Conservation (phyloP, 805 yeast genomes). For the Lipomyces chichibuensis region DNA sequence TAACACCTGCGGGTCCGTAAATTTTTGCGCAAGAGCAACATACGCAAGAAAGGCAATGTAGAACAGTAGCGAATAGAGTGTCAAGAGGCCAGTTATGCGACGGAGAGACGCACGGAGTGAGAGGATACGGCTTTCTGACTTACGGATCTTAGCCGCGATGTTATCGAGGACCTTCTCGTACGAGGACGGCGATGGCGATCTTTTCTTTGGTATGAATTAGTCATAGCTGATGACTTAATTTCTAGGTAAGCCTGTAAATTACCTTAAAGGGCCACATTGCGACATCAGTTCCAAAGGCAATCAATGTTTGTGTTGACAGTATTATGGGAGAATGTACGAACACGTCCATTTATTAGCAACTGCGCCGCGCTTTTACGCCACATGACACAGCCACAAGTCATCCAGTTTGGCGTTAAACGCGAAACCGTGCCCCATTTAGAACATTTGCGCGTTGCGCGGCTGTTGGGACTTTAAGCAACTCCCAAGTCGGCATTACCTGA, state of each 20-base stretch:
- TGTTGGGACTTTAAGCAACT: not conserved
- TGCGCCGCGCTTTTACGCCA: not conserved
- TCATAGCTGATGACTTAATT: not conserved
- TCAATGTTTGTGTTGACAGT: not conserved
- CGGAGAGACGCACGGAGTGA: conserved; percentile 33
- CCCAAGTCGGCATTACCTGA: not conserved
- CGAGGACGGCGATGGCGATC: conserved; percentile 33
- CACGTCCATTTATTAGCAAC: not conserved
- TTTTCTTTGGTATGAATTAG: not conserved
- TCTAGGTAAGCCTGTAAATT: not conserved
- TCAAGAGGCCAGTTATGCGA: conserved; percentile 41
- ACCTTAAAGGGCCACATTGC: conserved; percentile 24
- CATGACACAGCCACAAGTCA: not conserved
- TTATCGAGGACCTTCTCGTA: conserved; percentile 45
- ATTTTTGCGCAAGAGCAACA: conserved; percentile 26
- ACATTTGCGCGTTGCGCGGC: not conserved
- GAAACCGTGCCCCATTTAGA: not conserved
- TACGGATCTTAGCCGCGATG: conserved; percentile 40
- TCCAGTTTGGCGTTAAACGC: not conserved
- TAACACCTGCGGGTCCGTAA: conserved; percentile 14
- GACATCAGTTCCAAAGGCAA: not conserved
- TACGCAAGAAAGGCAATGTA: conserved; percentile 39
- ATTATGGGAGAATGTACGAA: not conserved
- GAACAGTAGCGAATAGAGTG: conserved; percentile 41
- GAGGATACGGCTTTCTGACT: conserved; percentile 32